Evolutionary conservation across 306 rosid genomes (phyloP), one percentile per base, ranked within the genome.

Genomic region (Lathyrus tuberosus): DNA sequence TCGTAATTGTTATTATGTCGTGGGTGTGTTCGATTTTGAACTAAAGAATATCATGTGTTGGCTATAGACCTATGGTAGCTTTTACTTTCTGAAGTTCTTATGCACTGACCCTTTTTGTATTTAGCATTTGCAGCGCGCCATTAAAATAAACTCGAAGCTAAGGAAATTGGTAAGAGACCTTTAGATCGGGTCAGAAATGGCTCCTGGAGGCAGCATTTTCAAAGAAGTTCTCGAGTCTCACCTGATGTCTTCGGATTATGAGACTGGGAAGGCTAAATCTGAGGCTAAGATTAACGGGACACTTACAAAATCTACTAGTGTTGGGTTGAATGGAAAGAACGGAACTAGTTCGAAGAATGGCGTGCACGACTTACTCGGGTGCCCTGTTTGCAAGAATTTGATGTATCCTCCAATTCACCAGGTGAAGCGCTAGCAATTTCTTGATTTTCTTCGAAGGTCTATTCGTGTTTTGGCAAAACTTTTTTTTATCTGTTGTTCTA

Each of bases 331-430:
- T 51, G 91, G 87, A 75, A 90, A 84, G 76, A 79, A 71, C 33
- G 86, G 84, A 72, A 46, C 78, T 53, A 81, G 78, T 81, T 84
- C 98, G 40, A 84, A 89, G 69, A 90, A 86, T 76, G 96, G 88
- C 0, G 95, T 90, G 78, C 84, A 85, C 24, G 96, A 94, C 79
- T 82, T 94, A 68, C 97, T 94, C 2, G 87, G 88, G 74, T 94
- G 98, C 78, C 89, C 96, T 31, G 90, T 87, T 62, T 94, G 98
- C 86, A 83, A 80, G 35, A 85, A 79, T 62, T 75, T 88, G 82
- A 94, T 90, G 97, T 90, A 94, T 83, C 98, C 97, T 42, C 98
- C 96, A 58, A 94, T 94, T 72, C 86, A 88, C 84, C 98, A 94
- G 92, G 98, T 90, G 48, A 71, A 53, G 71, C 67, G 24, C 49